A percentile compares a stretch with the other conserved stretches of the same genome.
phyloP scores from a whole-genome alignment of 2,329 filamentous ascomycete species.

The Cytospora piceae region DNA sequence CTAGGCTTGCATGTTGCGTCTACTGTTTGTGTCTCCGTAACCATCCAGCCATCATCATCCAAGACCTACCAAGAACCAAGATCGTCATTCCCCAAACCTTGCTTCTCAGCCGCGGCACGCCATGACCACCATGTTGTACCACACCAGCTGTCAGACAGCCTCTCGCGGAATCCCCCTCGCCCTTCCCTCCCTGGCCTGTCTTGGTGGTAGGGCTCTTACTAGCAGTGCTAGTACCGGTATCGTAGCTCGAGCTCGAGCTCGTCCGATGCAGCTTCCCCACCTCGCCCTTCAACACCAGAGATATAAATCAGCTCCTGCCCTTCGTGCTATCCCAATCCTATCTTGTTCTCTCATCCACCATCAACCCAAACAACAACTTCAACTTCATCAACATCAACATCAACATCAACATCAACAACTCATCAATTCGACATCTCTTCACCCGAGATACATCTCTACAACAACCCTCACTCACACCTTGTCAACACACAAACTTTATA shows the following conservation, averaged over 20 bases:
- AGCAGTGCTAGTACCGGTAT: background rate
- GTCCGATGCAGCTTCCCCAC: conserved; percentile 22
- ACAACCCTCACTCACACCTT: conserved; percentile 7
- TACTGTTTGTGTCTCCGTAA: background rate
- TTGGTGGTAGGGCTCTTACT: background rate
- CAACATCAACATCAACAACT: background rate
- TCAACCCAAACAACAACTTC: background rate
- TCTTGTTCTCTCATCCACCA: conserved; percentile 11
- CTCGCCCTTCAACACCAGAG: conserved; percentile 19
- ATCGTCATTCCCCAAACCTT: background rate
- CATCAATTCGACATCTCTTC: background rate
- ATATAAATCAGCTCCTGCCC: conserved; percentile 20
- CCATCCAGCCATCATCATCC: no score
- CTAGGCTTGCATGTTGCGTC: no score
- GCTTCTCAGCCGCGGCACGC: background rate
- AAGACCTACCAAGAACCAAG: background rate
- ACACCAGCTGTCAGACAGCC: background rate
- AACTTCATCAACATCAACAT: conserved; percentile 1
- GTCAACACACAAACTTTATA: conserved; percentile 18
- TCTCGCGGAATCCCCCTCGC: background rate
- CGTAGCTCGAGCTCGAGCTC: background rate
- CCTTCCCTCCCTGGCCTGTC: background rate
- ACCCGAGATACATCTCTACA: background rate
- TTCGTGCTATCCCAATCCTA: conserved; percentile 1
- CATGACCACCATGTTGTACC: background rate